These are phyloP conservation scores for Trypanosoma cruzi DNA, from an alignment of 208 protist genomes.

Conservation along the genomic window DNA sequence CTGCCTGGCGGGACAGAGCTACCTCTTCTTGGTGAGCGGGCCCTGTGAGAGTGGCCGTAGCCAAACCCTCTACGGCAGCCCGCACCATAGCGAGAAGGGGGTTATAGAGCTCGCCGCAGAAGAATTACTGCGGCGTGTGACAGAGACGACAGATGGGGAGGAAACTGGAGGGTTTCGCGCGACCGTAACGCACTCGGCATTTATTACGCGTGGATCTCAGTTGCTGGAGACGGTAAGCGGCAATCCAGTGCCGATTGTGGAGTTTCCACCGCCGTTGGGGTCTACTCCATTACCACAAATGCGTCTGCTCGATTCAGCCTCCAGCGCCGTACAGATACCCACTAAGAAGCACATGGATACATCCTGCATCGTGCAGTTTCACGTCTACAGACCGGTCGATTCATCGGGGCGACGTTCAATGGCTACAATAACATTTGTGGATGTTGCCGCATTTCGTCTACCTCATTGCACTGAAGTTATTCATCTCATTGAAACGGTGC, in stretches of 20 bases:
- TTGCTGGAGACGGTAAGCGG: constrained; percentile 65
- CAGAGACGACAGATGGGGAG: background rate
- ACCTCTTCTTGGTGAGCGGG: constrained; percentile 78
- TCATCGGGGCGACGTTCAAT: constrained; percentile 68
- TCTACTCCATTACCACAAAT: constrained; percentile 69
- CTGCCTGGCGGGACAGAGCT: constrained; percentile 78
- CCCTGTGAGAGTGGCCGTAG: constrained; percentile 82
- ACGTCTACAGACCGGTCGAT: constrained; percentile 84
- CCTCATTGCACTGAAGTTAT: constrained; percentile 68
- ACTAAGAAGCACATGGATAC: constrained; percentile 74
- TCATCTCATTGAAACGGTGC: constrained; percentile 72
- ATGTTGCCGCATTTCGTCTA: constrained; percentile 70
- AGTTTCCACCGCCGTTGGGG: constrained; percentile 81
- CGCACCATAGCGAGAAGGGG: constrained; percentile 74
- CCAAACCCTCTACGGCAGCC: constrained; percentile 87
- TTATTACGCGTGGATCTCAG: constrained; percentile 65
- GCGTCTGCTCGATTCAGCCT: constrained; percentile 59
- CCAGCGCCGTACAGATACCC: constrained; percentile 61
- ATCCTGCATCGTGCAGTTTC: constrained; percentile 84
- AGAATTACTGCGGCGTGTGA: constrained; percentile 43
- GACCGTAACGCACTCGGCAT: constrained; percentile 80
- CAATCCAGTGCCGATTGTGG: constrained; percentile 57
- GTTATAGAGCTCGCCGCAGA: constrained; percentile 78
- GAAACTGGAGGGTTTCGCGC: constrained; percentile 25
- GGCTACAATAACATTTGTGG: constrained; percentile 88